Base-by-base conservation (phyloP, 2,329 filamentous ascomycete genomes). In the Cercospora beticola region DNA sequence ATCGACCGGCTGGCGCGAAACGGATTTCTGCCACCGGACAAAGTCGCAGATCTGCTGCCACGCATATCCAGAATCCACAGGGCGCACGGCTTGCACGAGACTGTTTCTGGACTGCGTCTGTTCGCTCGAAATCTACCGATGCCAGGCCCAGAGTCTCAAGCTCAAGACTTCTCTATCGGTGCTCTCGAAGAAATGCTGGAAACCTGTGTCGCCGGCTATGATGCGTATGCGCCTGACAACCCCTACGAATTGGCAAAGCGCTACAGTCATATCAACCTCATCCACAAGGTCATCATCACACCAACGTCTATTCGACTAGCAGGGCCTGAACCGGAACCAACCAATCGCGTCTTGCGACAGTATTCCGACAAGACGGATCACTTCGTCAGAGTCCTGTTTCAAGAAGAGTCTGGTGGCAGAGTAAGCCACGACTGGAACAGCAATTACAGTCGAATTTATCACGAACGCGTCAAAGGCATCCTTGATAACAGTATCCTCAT, bases 361-460 rank as follows among this genome's bases (percentile, higher is more conserved):
- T 92, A 89, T 70, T 78, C 83, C 0, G 74, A 85, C 0, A 82
- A 88, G 65, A 84, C 84, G 1, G 86, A 91, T 57, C 83, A 85
- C 72, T 93, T 93, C 72, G 75, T 92, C 0, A 86, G 92, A 0
- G 90, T 94, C 0, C 85, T 88, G 6, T 93, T 95, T 73, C 84
- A 84, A 31, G 92, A 95, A 58, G 92, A 96, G 76, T 86, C 91
- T 74, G 90, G 90, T 0, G 83, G 88, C 26, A 85, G 86, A 18
- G 76, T 95, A 0, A 83, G 81, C 18, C 89, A 87, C 76, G 89
- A 88, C 67, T 77, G 84, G 9, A 73, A 78, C 4, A 75, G 82
- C 0, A 85, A 84, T 1, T 80, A 86, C 5, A 82, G 86, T 0
- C 54, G 71, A 0, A 83, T 93, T 8, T 83, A 81, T 59, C 86